Evolutionary conservation across 2,329 filamentous ascomycete species (phyloP), one percentile per base, ranked within the genome.

Genomic region (Cladosporium austrohemisphaericum): DNA sequence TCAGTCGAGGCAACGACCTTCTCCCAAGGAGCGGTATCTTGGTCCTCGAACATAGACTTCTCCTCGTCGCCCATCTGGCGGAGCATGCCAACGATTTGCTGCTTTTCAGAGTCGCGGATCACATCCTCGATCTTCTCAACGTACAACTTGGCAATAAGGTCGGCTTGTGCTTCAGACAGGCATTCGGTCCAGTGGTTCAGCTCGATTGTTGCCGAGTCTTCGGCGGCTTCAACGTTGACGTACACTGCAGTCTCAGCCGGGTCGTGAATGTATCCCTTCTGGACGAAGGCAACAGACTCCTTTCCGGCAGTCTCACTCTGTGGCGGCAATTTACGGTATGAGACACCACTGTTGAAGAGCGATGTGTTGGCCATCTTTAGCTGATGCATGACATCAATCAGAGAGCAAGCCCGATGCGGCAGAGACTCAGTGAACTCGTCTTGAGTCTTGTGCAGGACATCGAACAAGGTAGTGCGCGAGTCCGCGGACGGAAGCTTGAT

Each of bases 121-220:
- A 47, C 35, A 11, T 47, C 44, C 19, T 47, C 44, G 4, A 47
- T 47, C 44, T 47, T 47, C 25, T 47, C 44, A 5, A 47, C 44
- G 16, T 47, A 47, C 16, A 47, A 25, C 33, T 47, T 35, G n/a
- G 44, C 44, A 23, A 47, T 47, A 4, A 47, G 33, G n/a, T 47
- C 44, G 18, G 44, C 44, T 23, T 47, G 44, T 8, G 44, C 25
- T 29, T 47, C 33, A 2, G 44, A 47, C 10, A 47, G n/a, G 8
- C 44, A 47, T 7, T 47, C 33, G 1, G 32, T 38, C 44, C 44
- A 47, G 33, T 47, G 44, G 44, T 47, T 47, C 23, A 47, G 13
- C 13, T 47, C 44, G n/a, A 47, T 47, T 1, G 44, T 32, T 18
- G 44, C 44, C 13, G 44, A 37, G 5, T n/a, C 23, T 1, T 47